Evolutionary conservation across 768 basidiomycete species (phyloP), one percentile per base, ranked within the genome.

Genomic region (Tulasnella sp.): DNA sequence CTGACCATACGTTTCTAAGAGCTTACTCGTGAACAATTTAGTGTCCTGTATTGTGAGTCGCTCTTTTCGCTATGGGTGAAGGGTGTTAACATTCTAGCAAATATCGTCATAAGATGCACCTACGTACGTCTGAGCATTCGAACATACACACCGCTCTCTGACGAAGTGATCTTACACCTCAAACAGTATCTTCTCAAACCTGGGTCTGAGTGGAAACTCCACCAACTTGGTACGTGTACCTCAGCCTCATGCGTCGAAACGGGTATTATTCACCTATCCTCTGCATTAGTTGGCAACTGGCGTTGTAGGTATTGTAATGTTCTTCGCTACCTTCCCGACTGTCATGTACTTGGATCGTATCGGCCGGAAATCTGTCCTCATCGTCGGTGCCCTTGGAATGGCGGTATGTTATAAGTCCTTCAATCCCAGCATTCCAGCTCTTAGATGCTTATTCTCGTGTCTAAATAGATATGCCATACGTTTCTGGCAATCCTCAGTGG

Each of bases 231-330:
- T 38, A 38, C 5, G 34, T 38, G 34, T 38, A 5, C 34, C 15
- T 38, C 7, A 38, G 34, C 15, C 34, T 38, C 34, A 38, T 15
- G n/a, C n/a, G n/a, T 50, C 49, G 24, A 27, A 26, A 21, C 17
- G 19, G 23, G 19, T 61, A 32, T 13, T 55, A 23, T 42, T 24
- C 32, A 75, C 74, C 1, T 84, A 84, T 2, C 78, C 77, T 2
- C 73, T 81, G 0, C 72, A 5, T 5, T 38, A 38, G 34, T 41
- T 82, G 29, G 80, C 80, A 1, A 80, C 80, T 26, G 87, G 86
- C 54, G 84, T 90, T 19, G 87, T 88, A 54, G 87, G 87, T 43
- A 81, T 88, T 65, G 84, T 80, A 48, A 84, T 85, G 81, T 87
- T 82, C 70, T 69, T 85, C 60, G 82, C 86, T 2, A 88, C 86